Evolutionary conservation across 148 eudicot species (phyloP).

Genomic region (Vaccinium myrtillus): DNA sequence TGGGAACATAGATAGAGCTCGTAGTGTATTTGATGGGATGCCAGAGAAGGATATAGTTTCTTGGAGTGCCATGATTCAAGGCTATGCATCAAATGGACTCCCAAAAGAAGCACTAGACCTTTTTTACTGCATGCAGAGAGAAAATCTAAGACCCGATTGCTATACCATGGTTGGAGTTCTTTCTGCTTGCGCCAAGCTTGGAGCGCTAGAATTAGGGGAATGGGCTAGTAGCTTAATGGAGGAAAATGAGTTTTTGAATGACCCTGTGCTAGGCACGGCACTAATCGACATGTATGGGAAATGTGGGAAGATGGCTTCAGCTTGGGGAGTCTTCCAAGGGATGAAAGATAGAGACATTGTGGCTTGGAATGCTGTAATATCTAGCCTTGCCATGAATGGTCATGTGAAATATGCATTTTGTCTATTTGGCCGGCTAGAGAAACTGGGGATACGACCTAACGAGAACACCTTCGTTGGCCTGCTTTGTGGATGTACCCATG

Average conservation of each 20-base stretch:
- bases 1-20: slow-evolving; percentile 8
- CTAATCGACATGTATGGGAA: slow-evolving; percentile 15
- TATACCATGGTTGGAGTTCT: slow-evolving; percentile 17
- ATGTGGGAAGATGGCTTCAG: slow-evolving; percentile 20
- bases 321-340: slow-evolving; percentile 14
- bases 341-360: slow-evolving; percentile 13
- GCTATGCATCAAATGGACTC: slow-evolving; percentile 16
- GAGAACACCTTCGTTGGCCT: slow-evolving; percentile 13
- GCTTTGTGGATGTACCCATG: slow-evolving; percentile 17
- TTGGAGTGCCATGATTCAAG: slow-evolving; percentile 20
- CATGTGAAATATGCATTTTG: slow-evolving; percentile 14
- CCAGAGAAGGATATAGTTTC: slow-evolving; percentile 12
- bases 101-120: slow-evolving; percentile 15
- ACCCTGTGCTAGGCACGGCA: slow-evolving; percentile 12
- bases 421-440: slow-evolving; percentile 9
- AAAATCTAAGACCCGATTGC: slow-evolving; percentile 5
- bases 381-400: slow-evolving; percentile 17
- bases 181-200: slow-evolving; percentile 8
- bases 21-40: slow-evolving; percentile 5
- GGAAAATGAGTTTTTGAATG: not conserved
- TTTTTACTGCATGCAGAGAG: slow-evolving; percentile 7
- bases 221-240: slow-evolving; percentile 13
- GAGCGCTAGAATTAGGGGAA: slow-evolving; percentile 16
- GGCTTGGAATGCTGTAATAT: slow-evolving; percentile 18
- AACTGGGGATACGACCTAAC: slow-evolving; percentile 5